Evolutionary conservation across 139 green algal species (phyloP).

Genomic region (Diplosphaera chodatii): DNA sequence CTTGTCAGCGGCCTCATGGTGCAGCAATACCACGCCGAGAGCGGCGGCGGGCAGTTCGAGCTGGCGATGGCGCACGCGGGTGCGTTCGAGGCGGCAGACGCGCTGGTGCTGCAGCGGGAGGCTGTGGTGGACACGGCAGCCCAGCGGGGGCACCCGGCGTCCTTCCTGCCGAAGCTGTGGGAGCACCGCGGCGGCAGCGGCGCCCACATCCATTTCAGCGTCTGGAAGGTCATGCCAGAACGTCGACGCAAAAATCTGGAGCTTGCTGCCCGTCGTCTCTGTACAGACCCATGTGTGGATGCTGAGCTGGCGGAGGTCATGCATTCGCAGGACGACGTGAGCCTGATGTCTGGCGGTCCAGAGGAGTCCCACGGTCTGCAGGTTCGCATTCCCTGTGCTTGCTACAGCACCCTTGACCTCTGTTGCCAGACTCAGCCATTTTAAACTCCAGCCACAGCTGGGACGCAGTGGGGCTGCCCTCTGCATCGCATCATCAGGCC

Average conservation of each 20-base stretch:
- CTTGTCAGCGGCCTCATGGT: background rate
- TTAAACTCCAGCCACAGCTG: no score
- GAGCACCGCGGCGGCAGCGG: slow-evolving; percentile 29
- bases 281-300: no score
- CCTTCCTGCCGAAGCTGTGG: slow-evolving; percentile 46
- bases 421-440: no score
- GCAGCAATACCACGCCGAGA: background rate
- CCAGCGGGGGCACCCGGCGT: slow-evolving; percentile 26
- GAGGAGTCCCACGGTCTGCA: background rate
- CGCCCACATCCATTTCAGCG: slow-evolving; percentile 55
- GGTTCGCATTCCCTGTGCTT: no score
- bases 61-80: background rate
- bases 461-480: no score
- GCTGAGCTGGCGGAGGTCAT: no score
- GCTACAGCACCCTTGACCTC: no score
- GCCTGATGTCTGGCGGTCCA: background rate
- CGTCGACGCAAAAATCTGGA: background rate
- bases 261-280: no score
- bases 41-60: background rate
- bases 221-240: slow-evolving; percentile 30
- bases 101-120: slow-evolving; percentile 42
- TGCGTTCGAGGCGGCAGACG: slow-evolving; percentile 30
- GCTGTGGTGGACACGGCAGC: slow-evolving; percentile 25
- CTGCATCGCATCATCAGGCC: no score
- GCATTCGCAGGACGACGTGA: background rate